Evolutionary conservation across 805 yeast genomes (phyloP).

Genomic region (Metschnikowia aberdeeniae): DNA sequence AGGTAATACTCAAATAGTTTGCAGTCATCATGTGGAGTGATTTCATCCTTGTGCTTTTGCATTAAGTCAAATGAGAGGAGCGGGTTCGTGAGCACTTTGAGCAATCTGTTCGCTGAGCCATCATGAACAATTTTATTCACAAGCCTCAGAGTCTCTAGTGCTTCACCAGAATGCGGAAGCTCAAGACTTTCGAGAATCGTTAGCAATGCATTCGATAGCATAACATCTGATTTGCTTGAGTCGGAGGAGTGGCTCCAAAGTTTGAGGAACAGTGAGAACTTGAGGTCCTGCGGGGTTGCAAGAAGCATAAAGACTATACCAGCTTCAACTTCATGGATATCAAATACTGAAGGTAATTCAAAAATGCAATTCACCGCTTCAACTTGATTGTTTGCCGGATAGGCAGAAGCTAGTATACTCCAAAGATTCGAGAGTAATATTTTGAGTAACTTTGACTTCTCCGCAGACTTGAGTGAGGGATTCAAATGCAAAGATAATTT

Average conservation of each 20-base stretch:
- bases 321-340: slow-evolving; percentile 63
- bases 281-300: slow-evolving; percentile 24
- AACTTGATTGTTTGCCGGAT: slow-evolving; percentile 56
- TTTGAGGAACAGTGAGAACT: slow-evolving; percentile 52
- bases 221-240: slow-evolving; percentile 44
- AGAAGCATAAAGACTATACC: slow-evolving; percentile 58
- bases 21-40: slow-evolving; percentile 53
- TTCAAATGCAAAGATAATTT: slow-evolving; percentile 37
- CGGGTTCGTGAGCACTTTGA: slow-evolving; percentile 56
- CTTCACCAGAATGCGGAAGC: slow-evolving; percentile 1
- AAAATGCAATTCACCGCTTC: slow-evolving; percentile 67
- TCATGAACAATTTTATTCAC: slow-evolving; percentile 39
- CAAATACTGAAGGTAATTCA: slow-evolving; percentile 52
- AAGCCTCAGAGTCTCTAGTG: slow-evolving; percentile 46
- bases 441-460: slow-evolving; percentile 38
- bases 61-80: slow-evolving; percentile 41
- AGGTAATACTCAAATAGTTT: slow-evolving; percentile 61
- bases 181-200: slow-evolving; percentile 53
- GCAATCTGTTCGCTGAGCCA: slow-evolving; percentile 58
- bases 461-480: slow-evolving; percentile 24
- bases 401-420: slow-evolving; percentile 46
- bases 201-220: slow-evolving; percentile 61
- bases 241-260: slow-evolving; percentile 70
- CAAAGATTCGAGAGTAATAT: slow-evolving; percentile 47
- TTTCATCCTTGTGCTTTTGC: slow-evolving; percentile 19